Conservation (phyloP, 2,329 filamentous ascomycete species). For the Phaeosphaeriaceae sp. region DNA sequence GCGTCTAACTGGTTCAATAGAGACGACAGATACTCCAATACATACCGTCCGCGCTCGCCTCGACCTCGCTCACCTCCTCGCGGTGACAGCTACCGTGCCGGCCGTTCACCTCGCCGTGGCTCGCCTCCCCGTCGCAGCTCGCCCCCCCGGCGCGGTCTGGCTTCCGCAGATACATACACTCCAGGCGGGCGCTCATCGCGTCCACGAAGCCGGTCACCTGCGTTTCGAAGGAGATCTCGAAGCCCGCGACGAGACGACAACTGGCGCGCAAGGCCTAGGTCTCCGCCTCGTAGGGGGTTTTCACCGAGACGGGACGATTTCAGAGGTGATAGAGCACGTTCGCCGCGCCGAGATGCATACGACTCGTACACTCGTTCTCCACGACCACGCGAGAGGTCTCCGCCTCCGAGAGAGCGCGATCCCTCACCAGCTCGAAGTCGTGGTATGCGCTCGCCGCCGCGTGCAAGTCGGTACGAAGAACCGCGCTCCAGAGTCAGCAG, state of each 20-base stretch:
- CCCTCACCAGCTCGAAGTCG: constrained; percentile 56
- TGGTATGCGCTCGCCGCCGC: constrained; percentile 52
- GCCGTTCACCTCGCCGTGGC: constrained; percentile 38
- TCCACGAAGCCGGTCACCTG: constrained; percentile 49
- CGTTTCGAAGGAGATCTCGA: constrained; percentile 48
- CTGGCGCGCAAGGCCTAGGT: constrained; percentile 55
- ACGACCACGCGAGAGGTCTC: constrained; percentile 52
- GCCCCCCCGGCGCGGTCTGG: constrained; percentile 43
- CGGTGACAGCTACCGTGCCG: constrained; percentile 47
- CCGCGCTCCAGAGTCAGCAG: constrained; percentile 50
- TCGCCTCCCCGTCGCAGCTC: constrained; percentile 37
- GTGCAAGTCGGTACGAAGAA: constrained; percentile 54
- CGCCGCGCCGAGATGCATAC: constrained; percentile 49
- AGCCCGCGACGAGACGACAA: constrained; percentile 52
- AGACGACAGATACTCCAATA: constrained; percentile 48
- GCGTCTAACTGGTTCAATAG: constrained; percentile 26
- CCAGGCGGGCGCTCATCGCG: constrained; percentile 45
- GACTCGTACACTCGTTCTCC: constrained; percentile 51
- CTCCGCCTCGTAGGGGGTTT: constrained; percentile 55
- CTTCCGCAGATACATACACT: constrained; percentile 51
- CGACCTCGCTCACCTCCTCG: constrained; percentile 40
- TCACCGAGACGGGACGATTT: constrained; percentile 49
- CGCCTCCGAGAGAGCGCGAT: constrained; percentile 53
- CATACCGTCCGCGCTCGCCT: constrained; percentile 46
- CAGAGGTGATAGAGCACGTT: constrained; percentile 48